Evolutionary conservation across 345 rosid genomes (phyloP).

Genomic region (Salix suchowensis): DNA sequence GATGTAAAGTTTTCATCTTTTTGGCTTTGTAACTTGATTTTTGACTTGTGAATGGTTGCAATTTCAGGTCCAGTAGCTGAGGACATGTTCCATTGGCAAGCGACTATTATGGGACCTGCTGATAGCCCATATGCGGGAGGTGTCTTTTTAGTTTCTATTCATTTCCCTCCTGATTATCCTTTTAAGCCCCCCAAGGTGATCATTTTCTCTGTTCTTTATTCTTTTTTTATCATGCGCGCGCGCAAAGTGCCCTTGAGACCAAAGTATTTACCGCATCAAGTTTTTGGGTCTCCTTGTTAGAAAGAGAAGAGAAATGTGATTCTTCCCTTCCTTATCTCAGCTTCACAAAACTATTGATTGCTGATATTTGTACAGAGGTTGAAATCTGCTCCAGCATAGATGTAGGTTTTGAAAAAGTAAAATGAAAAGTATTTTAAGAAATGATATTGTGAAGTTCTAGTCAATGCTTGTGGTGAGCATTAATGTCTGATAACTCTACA

Average conservation of each 20-base stretch:
- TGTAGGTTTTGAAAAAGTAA: background rate
- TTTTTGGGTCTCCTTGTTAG: background rate
- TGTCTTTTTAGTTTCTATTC: constrained; percentile 38
- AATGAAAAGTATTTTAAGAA: background rate
- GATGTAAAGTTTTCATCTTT: background rate
- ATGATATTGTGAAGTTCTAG: background rate
- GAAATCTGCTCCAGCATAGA: background rate
- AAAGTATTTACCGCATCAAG: background rate
- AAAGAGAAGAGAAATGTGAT: background rate
- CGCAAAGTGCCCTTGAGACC: background rate
- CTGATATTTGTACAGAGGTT: background rate
- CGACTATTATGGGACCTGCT: constrained; percentile 42
- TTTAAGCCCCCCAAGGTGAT: constrained; percentile 42
- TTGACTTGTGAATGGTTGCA: background rate
- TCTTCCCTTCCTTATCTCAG: background rate
- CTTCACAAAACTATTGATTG: background rate
- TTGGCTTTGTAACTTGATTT: background rate
- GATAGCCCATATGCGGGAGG: constrained; percentile 42
- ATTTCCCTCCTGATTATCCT: constrained; percentile 41
- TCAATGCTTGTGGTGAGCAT: background rate
- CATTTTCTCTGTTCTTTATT: background rate
- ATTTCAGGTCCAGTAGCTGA: constrained; percentile 38
- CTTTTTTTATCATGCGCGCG: background rate
- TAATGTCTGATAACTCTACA: background rate
- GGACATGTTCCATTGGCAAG: constrained; percentile 47